Percentiles rank a stretch among this genome's conserved stretches.
Evolutionary conservation across 805 yeast species (phyloP).

Genomic region (Ogataea corticis): DNA sequence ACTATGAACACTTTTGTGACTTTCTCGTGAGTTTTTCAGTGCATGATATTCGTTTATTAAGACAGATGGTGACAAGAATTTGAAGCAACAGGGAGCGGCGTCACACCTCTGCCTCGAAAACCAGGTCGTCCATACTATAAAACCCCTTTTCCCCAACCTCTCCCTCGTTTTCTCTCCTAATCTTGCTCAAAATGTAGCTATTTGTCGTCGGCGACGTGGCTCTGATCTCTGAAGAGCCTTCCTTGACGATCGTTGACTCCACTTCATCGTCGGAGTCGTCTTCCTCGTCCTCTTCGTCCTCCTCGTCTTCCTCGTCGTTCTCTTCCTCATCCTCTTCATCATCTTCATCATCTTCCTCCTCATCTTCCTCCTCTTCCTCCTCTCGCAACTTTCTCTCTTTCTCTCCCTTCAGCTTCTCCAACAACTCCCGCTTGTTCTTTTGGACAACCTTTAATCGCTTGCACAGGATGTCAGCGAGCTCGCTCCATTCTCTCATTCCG

Average conservation of each 20-base stretch:
- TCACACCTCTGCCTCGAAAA: constrained; percentile 6
- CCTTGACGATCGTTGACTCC: constrained; percentile 9
- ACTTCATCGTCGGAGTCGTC: constrained; percentile 16
- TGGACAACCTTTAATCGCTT: constrained; percentile 66
- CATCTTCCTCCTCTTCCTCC: constrained; percentile 40
- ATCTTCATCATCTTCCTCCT: constrained; percentile 41
- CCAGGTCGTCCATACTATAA: constrained; percentile 18
- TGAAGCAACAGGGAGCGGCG: no score
- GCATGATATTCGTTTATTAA: no score
- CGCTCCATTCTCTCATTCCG: constrained; percentile 98
- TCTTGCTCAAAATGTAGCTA: constrained; percentile 13
- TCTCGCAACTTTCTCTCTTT: constrained; percentile 43
- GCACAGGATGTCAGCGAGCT: constrained; percentile 83
- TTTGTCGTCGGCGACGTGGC: constrained; percentile 21
- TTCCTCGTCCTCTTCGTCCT: constrained; percentile 15
- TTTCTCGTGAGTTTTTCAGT: no score
- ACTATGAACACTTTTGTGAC: no score
- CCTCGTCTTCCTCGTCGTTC: constrained; percentile 21
- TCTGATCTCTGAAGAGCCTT: background rate
- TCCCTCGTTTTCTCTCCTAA: constrained; percentile 1
- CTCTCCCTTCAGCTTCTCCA: constrained; percentile 41
- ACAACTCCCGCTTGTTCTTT: constrained; percentile 51
- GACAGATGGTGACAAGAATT: no score
- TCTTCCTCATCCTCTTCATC: constrained; percentile 32
- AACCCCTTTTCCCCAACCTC: constrained; percentile 1